Evolutionary conservation across 176 grass and related monocot genomes (phyloP).

Genomic region (Themeda triandra): DNA sequence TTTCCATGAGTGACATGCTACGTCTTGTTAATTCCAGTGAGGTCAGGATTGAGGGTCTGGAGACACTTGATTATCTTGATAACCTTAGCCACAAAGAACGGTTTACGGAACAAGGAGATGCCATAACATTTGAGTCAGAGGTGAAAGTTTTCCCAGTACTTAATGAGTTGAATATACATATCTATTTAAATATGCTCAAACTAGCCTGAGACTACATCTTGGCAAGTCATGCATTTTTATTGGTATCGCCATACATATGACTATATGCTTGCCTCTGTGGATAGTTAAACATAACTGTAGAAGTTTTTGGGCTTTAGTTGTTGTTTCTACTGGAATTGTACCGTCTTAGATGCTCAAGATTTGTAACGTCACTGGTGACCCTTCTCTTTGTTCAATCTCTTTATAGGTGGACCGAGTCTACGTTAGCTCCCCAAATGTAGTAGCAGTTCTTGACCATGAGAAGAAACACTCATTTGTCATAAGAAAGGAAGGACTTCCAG

Average conservation of each 20-base stretch:
- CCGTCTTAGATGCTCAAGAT: neutral
- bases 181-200: neutral
- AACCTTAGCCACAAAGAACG: constrained; percentile 79
- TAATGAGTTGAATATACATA: neutral
- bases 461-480: constrained; percentile 87
- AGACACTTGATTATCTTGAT: constrained; percentile 93
- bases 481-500: constrained; percentile 83
- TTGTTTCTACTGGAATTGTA: neutral
- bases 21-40: constrained; percentile 46
- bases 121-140: constrained; percentile 97
- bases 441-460: constrained; percentile 94
- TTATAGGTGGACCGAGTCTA: constrained; percentile 85
- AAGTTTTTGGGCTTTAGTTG: neutral
- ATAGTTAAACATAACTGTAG: neutral
- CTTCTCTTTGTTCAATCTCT: neutral
- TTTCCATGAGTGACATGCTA: neutral
- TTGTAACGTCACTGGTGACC: neutral
- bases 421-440: constrained; percentile 74
- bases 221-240: neutral
- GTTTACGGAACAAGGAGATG: constrained; percentile 92
- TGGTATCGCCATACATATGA: neutral
- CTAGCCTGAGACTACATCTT: neutral
- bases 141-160: constrained; percentile 28
- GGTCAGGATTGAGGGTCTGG: constrained; percentile 74
- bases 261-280: neutral